Percentiles rank a stretch among this genome's conserved stretches.
Conservation (phyloP, 345 rosid genomes). For the Salix dunnii region DNA sequence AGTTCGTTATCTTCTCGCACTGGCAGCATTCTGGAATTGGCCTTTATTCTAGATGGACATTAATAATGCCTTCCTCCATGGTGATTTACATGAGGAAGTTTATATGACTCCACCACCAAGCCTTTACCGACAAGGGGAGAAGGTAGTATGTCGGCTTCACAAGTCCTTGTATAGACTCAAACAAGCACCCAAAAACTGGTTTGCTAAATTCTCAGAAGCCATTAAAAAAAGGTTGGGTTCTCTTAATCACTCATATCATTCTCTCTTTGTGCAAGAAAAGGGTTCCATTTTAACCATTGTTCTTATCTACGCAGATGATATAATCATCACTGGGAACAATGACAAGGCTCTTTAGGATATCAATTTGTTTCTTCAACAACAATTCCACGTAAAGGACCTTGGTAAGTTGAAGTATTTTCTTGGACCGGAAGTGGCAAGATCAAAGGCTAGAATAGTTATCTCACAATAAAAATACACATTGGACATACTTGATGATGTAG, state of each 20-base stretch:
- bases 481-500: no score
- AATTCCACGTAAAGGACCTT: not conserved
- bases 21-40: no score
- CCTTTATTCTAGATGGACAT: not conserved
- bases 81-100: not conserved
- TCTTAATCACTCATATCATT: not conserved
- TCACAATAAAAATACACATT: no score
- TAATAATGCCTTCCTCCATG: constrained; percentile 10
- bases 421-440: not conserved
- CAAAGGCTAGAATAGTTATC: not conserved
- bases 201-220: not conserved
- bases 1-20: no score
- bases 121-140: not conserved
- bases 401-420: not conserved
- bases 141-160: not conserved
- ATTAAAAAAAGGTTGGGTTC: not conserved
- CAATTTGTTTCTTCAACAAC: not conserved
- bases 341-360: not conserved
- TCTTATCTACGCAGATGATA: not conserved
- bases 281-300: not conserved
- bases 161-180: not conserved
- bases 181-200: not conserved
- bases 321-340: not conserved
- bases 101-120: not conserved
- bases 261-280: not conserved